Evolutionary conservation across 257 asterid species (phyloP).

Genomic region (Jacaranda copaia): DNA sequence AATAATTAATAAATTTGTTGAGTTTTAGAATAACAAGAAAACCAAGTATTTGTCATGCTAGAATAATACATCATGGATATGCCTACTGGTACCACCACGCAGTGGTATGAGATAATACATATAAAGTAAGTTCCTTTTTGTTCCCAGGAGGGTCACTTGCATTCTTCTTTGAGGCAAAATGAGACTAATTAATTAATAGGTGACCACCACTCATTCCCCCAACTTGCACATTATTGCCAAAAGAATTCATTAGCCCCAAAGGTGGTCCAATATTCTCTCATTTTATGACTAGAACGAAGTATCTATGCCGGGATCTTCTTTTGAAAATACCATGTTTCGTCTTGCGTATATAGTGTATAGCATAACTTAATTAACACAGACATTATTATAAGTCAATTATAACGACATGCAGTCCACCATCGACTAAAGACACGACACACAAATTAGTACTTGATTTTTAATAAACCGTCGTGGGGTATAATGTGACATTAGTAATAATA

Average conservation of each 20-base stretch:
- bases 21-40: slow-evolving; percentile 2
- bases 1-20: not conserved
- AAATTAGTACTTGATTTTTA: too few species aligned
- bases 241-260: not conserved
- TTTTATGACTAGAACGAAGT: not conserved
- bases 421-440: too few species aligned
- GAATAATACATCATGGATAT: too few species aligned
- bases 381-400: too few species aligned
- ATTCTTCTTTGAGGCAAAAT: not conserved
- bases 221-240: not conserved
- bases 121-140: not conserved
- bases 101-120: not conserved
- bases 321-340: too few species aligned
- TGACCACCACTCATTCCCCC: slow-evolving; percentile 16
- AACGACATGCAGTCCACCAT: too few species aligned
- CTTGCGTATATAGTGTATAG: too few species aligned
- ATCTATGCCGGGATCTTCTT: too few species aligned
- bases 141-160: not conserved
- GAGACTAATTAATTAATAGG: not conserved
- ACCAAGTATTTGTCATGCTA: not conserved
- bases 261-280: not conserved
- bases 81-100: too few species aligned
- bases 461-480: too few species aligned
- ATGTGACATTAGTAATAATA: too few species aligned
- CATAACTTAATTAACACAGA: too few species aligned